Conservation (phyloP, 495 filamentous ascomycete genomes). For the Penicillium silybi region DNA sequence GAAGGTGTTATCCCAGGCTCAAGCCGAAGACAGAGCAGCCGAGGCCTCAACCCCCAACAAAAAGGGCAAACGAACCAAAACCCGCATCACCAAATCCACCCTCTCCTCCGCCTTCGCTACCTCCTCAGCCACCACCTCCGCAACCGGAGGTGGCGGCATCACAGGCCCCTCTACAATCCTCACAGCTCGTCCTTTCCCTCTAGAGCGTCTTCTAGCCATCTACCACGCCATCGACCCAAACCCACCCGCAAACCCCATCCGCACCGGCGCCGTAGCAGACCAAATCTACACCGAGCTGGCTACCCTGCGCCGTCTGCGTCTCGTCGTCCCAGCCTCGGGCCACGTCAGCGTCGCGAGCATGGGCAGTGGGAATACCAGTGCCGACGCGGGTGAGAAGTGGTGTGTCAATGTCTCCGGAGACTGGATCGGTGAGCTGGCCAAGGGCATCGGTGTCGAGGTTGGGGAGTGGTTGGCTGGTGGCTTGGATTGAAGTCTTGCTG, state of each 20-base stretch:
- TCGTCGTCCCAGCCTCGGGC: conserved; percentile 61
- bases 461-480: conserved; percentile 48
- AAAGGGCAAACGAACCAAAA: conserved; percentile 39
- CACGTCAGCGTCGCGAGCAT: conserved; percentile 30
- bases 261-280: conserved; percentile 45
- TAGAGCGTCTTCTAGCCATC: conserved; percentile 86
- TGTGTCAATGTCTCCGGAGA: conserved; percentile 46
- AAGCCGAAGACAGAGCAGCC: conserved; percentile 35
- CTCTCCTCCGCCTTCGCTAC: conserved; percentile 40
- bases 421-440: conserved; percentile 47
- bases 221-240: conserved; percentile 75
- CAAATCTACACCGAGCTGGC: conserved; percentile 69
- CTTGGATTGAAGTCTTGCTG: conserved; percentile 27
- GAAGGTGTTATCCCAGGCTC: conserved; percentile 42
- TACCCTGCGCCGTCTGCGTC: conserved; percentile 71
- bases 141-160: conserved; percentile 34
- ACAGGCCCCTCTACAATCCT: conserved; percentile 69
- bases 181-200: conserved; percentile 71
- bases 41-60: conserved; percentile 28
- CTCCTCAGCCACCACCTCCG: conserved; percentile 37
- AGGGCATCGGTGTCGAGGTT: conserved; percentile 46
- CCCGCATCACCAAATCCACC: conserved; percentile 47
- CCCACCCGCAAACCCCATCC: conserved; percentile 50
- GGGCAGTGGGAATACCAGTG: conserved; percentile 37
- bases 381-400: conserved; percentile 45